Evolutionary conservation across 352 stramenopile genomes (phyloP).

Genomic region (Pythium sp.): DNA sequence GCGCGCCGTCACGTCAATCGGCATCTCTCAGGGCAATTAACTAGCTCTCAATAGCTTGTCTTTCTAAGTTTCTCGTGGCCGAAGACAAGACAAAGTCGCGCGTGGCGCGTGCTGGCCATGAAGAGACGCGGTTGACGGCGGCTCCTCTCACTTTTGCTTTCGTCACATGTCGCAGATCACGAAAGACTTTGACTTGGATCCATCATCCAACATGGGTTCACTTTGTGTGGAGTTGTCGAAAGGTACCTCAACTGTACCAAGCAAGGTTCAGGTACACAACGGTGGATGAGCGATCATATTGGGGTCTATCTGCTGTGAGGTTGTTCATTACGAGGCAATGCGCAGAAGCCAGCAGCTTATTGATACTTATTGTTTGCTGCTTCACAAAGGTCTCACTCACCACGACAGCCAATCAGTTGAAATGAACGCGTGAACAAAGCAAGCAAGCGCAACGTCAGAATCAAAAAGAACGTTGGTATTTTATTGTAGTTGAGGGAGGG

Average conservation of each 20-base stretch:
- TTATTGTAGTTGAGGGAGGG: not conserved
- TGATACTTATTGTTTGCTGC: not conserved
- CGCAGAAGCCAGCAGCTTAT: too few species aligned
- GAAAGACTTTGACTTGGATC: not conserved
- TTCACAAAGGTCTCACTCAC: not conserved
- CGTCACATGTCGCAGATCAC: constrained; percentile 7
- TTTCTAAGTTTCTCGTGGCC: not conserved
- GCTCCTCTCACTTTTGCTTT: not conserved
- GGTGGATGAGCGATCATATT: too few species aligned
- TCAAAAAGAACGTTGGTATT: not conserved
- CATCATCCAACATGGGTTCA: constrained; percentile 5
- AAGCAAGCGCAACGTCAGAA: not conserved
- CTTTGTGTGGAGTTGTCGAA: not conserved
- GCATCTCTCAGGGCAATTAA: constrained; percentile 19
- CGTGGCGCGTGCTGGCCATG: not conserved
- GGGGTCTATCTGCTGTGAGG: not conserved
- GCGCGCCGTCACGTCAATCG: constrained; percentile 54
- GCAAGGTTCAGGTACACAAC: too few species aligned
- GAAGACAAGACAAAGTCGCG: not conserved
- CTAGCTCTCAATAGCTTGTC: not conserved
- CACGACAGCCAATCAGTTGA: not conserved
- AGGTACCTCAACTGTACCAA: too few species aligned
- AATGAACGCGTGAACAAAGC: not conserved
- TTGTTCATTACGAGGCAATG: not conserved
- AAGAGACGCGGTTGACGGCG: constrained; percentile 1